Evolutionary conservation across 2,329 filamentous ascomycete genomes (phyloP), one percentile per base, ranked within the genome.

Genomic region (Calonectria montana): DNA sequence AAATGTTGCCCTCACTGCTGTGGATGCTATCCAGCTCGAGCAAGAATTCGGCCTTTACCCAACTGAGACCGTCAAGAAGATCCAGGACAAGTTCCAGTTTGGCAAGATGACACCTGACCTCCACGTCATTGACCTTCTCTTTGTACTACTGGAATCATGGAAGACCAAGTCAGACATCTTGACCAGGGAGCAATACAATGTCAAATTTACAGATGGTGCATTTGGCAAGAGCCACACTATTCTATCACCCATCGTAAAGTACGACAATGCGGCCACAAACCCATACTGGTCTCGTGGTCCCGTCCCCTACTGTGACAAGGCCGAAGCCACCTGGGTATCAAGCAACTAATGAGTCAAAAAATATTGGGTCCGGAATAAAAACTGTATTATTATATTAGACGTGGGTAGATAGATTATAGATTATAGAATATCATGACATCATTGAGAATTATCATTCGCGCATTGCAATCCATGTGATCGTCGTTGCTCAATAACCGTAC

Each of bases 1-100:
- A 16, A 59, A 59, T 21, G 53, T 59, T 25, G 53, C 53, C 21
- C 53, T 59, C 21, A 39, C 53, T 8, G 53, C 53, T 5, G 53
- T 59, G 21, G 53, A 59, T 10, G 53, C 53, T 15, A 59, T 59
- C 35, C 53, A 4, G 82, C 77, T 4, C 81, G 81, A 59, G 53
- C 31, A 59, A 31, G 53, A 59, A 21, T 59, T 59, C 18, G 53
- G 53, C 10, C 21, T 59, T 23, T 59, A 59, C 53, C 53, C 53
- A 2, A 59, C 53, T 3, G 53, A 59, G 31, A 59, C 53, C 6
- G 53, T 59, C 13, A 21, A 59, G 53, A 59, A 59, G 31, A 59
- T 59, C 53, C 53, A 59, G 53, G 53, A 59, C 53, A 35, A 35
- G 25, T 59, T 39, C 35, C 53, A 59, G 53, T 59, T 59, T 16